These are phyloP conservation scores for Camptophora hylomeconis DNA, from an alignment of 2,329 filamentous ascomycete genomes.

Conservation along the genomic window DNA sequence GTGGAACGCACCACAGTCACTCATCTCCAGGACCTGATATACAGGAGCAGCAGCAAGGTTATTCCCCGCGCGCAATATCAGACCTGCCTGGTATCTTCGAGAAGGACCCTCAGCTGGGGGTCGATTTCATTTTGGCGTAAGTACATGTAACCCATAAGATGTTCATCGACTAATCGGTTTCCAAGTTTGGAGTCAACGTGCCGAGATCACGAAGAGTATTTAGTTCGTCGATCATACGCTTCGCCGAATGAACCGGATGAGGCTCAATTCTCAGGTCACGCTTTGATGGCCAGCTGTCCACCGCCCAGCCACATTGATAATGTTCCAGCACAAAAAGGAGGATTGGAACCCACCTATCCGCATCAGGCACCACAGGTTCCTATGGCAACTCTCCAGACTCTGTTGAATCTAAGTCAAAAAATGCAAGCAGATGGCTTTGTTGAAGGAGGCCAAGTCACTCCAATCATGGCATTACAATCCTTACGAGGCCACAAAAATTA, in stretches of 20 bases:
- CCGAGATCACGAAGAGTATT: slow-evolving; percentile 77
- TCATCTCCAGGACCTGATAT: slow-evolving; percentile 15
- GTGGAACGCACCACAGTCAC: slow-evolving; percentile 13
- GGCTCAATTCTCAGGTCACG: slow-evolving; percentile 66
- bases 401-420: slow-evolving; percentile 72
- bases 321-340: slow-evolving; percentile 26
- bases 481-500: slow-evolving; percentile 61
- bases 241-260: slow-evolving; percentile 43
- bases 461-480: slow-evolving; percentile 87
- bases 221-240: slow-evolving; percentile 48
- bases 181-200: slow-evolving; percentile 63
- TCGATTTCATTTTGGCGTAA: slow-evolving; percentile 36
- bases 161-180: not conserved
- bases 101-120: slow-evolving; percentile 31
- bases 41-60: slow-evolving; percentile 15
- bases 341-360: slow-evolving; percentile 39
- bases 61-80: slow-evolving; percentile 2
- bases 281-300: slow-evolving; percentile 83
- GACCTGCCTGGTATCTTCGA: slow-evolving; percentile 30
- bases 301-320: slow-evolving; percentile 50
- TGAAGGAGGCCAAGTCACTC: slow-evolving; percentile 50
- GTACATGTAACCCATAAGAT: slow-evolving; percentile 10
- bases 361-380: slow-evolving; percentile 67
- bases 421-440: slow-evolving; percentile 69
- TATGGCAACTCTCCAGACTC: slow-evolving; percentile 53